These are phyloP conservation scores for Trapa bicornis DNA, from an alignment of 345 rosid genomes.

Conservation along the genomic window DNA sequence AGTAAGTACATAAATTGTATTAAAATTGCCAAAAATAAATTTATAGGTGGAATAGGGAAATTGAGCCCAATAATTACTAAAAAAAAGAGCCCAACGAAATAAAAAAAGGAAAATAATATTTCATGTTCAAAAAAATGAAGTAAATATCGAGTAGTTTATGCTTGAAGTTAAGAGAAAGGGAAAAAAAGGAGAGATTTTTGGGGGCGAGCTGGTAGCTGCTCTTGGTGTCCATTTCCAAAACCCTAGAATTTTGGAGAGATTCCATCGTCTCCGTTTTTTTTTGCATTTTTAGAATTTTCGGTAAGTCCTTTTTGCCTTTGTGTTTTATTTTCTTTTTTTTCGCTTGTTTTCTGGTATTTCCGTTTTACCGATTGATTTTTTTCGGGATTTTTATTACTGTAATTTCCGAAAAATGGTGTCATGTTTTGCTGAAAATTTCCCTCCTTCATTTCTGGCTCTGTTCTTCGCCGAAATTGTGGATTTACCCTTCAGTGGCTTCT, in stretches of 20 bases:
- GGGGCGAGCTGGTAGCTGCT: neutral
- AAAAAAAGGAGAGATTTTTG: conserved; percentile 1
- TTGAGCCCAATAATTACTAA: no score
- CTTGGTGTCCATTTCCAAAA: conserved; percentile 4
- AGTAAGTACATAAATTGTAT: no score
- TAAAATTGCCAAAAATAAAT: no score
- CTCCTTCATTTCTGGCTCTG: neutral
- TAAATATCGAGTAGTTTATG: conserved; percentile 3
- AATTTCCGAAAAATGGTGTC: conserved; percentile 4
- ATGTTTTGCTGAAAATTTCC: neutral
- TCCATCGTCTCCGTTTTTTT: conserved; percentile 9
- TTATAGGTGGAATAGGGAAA: no score
- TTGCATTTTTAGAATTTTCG: conserved; percentile 4
- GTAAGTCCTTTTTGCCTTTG: conserved; percentile 5
- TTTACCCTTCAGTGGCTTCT: neutral
- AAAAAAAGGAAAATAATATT: neutral
- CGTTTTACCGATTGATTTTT: conserved; percentile 4
- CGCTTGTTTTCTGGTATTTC: neutral
- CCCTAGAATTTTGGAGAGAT: conserved; percentile 11
- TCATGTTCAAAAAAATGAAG: neutral
- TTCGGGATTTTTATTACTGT: conserved; percentile 1
- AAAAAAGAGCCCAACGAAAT: neutral
- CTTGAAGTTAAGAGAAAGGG: neutral
- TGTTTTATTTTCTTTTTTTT: neutral
- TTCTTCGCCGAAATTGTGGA: neutral